A percentile compares a stretch with the other conserved stretches of the same genome.
These are phyloP conservation scores for Colletotrichum paranaense DNA, from an alignment of 2,329 filamentous ascomycete genomes.

Conservation along the genomic window DNA sequence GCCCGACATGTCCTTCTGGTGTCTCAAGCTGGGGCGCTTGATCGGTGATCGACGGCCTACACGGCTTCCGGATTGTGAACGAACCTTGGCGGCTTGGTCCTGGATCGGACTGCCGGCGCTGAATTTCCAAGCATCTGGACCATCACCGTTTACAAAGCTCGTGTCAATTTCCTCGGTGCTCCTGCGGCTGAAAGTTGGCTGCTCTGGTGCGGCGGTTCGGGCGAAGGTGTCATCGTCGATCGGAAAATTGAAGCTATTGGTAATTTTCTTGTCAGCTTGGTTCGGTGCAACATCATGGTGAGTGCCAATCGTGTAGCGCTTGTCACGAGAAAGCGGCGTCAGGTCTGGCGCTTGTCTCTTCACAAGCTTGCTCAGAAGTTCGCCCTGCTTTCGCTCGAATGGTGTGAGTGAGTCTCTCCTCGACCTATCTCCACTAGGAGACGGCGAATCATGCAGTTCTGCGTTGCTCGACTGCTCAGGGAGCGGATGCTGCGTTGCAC, in stretches of 20 bases:
- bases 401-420: conserved; percentile 43
- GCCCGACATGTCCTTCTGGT: conserved; percentile 39
- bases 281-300: conserved; percentile 16
- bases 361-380: conserved; percentile 51
- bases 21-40: conserved; percentile 41
- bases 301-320: conserved; percentile 21
- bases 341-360: conserved; percentile 40
- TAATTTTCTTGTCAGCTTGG: conserved; percentile 47
- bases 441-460: conserved; percentile 15
- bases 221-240: conserved; percentile 55
- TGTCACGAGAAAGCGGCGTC: conserved; percentile 21
- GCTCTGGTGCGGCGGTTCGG: conserved; percentile 47
- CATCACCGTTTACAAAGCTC: conserved; percentile 64
- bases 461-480: background rate
- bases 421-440: conserved; percentile 36
- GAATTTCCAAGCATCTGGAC: conserved; percentile 60
- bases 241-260: conserved; percentile 63
- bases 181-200: conserved; percentile 56
- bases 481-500: background rate
- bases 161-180: conserved; percentile 73
- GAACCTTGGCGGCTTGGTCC: conserved; percentile 45
- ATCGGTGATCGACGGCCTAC: conserved; percentile 53
- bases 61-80: conserved; percentile 53
- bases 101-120: conserved; percentile 57
- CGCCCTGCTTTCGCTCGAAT: conserved; percentile 54